phyloP scores from a whole-genome alignment of 73 alveolate genomes.

The Paramecium caudatum region DNA sequence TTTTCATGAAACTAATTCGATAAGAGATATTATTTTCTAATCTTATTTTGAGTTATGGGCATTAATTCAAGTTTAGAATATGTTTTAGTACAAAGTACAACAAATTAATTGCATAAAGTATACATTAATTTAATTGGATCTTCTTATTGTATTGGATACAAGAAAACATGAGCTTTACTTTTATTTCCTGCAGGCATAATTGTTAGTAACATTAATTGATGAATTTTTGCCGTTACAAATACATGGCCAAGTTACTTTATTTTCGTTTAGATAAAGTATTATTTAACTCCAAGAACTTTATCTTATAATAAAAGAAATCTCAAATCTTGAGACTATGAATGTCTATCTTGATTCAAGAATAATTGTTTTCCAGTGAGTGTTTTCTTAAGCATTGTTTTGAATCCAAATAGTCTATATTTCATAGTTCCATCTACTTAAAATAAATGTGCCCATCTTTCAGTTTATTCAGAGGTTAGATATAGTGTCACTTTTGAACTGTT shows the following conservation, averaged over 20 bases:
- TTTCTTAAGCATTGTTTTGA: neutral
- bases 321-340: neutral
- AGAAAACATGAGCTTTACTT: constrained; percentile 13
- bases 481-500: neutral
- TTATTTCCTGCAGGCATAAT: constrained; percentile 3
- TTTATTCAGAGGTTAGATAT: constrained; percentile 16
- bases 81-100: neutral
- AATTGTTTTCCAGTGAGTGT: neutral
- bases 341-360: neutral
- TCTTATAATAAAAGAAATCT: constrained; percentile 19
- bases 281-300: neutral
- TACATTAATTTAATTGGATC: constrained; percentile 30
- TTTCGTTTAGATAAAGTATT: neutral
- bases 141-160: neutral
- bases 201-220: neutral
- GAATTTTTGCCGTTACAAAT: neutral
- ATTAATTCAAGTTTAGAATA: neutral
- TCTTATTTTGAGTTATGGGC: neutral
- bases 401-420: neutral
- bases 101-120: constrained; percentile 1
- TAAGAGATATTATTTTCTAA: neutral
- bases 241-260: constrained; percentile 27
- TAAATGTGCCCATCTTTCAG: constrained; percentile 37
- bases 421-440: neutral
- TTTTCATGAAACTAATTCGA: constrained; percentile 46